Base-by-base conservation (phyloP, 2,329 filamentous ascomycete genomes). In the Fusarium pilosicola region DNA sequence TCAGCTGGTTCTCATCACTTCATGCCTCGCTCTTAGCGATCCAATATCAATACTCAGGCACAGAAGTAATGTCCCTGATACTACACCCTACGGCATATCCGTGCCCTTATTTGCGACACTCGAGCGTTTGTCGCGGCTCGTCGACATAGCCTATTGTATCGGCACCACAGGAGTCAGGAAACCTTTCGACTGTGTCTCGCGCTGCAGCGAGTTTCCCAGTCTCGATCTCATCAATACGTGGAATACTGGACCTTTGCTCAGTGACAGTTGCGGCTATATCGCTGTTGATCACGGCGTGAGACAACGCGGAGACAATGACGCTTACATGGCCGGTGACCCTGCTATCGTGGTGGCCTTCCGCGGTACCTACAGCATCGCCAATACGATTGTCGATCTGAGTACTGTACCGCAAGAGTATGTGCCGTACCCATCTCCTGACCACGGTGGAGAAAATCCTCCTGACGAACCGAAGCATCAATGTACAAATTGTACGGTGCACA, bases 121-220 rank as follows among this genome's bases (percentile, higher is more conserved):
- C 20, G 95, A 98, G 82, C 93, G 97, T 78, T 86, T 96, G 62
- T 90, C 96, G n/a, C 92, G 95, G 61, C 88, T 98, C 32, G 96
- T 98, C 71, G 96, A 99, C 81, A 96, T 98, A 68, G 87, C 94
- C 54, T 98, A 98, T 84, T 99, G 96, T 82, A 93, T 98, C 66
- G 95, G 95, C 70, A 91, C 89, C 10, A 92, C 93, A 0, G 96
- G 96, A 44, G 91, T 99, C 70, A 87, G 88, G 56, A 91, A 91
- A 74, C 96, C 96, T 1, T 99, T 99, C 81, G 84, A 88, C 38
- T 99, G 96, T 82, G 88, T 92, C 20, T 96, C 93, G 67, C 93
- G 94, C 74, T 99, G 96, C 83, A 85, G 86, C 42, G 94, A 98
- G 65, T 98, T 98, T 72, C 90, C 93, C 3, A 86, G 87, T 7